Evolutionary conservation across 805 yeast genomes (phyloP).

Genomic region (Diddensiella santjacobensis): DNA sequence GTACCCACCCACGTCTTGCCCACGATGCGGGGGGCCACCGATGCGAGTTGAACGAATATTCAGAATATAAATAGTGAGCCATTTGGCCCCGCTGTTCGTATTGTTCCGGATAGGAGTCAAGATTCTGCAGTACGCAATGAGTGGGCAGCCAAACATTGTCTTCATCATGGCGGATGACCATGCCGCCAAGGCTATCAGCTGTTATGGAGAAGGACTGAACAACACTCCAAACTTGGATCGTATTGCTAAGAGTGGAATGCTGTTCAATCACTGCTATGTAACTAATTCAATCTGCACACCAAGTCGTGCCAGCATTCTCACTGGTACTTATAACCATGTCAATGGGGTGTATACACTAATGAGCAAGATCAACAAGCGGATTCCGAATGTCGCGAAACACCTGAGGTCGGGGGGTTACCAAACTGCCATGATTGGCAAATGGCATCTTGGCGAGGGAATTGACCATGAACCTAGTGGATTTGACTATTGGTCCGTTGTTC

Average conservation of each 20-base stretch:
- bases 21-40: background rate
- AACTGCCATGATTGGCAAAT: constrained; percentile 11
- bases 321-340: constrained; percentile 13
- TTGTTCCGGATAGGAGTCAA: no score
- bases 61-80: background rate
- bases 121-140: no score
- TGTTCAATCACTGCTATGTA: constrained; percentile 5
- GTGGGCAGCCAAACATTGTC: constrained; percentile 8
- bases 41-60: background rate
- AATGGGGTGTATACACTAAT: constrained; percentile 5
- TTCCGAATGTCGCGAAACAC: constrained; percentile 3
- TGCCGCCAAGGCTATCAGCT: constrained; percentile 8
- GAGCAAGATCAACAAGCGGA: background rate
- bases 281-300: constrained; percentile 9
- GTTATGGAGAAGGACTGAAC: constrained; percentile 6
- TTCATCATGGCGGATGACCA: constrained; percentile 13
- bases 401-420: constrained; percentile 6
- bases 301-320: constrained; percentile 11
- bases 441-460: constrained; percentile 10
- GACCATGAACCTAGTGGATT: constrained; percentile 3
- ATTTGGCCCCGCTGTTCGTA: background rate
- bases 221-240: constrained; percentile 5
- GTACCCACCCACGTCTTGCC: background rate
- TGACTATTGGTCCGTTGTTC: constrained; percentile 2
- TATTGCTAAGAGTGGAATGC: constrained; percentile 3